Percentiles rank a stretch among this genome's conserved stretches.
phyloP scores from a whole-genome alignment of 2,329 filamentous ascomycete species.

The Thielaviopsis populi region DNA sequence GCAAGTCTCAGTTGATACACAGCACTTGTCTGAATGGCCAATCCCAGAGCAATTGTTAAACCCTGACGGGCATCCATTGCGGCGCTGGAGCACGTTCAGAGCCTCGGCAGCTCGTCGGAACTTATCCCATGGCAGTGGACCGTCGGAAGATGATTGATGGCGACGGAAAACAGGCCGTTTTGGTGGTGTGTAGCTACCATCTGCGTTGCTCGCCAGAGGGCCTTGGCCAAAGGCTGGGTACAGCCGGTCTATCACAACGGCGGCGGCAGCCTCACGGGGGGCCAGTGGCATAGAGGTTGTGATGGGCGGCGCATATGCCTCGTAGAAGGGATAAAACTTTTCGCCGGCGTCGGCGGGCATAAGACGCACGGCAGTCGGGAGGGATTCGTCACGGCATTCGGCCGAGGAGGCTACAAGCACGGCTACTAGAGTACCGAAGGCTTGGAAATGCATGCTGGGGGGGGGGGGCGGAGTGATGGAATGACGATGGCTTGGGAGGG shows the following conservation, averaged over 20 bases:
- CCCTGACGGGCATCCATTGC: constrained; percentile 52
- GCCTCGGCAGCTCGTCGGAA: constrained; percentile 32
- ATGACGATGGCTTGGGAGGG: neutral
- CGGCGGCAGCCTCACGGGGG: constrained; percentile 23
- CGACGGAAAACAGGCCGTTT: constrained; percentile 10
- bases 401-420: neutral
- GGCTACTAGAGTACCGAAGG: constrained; percentile 7
- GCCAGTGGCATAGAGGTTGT: constrained; percentile 20
- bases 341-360: constrained; percentile 55
- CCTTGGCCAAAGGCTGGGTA: constrained; percentile 3
- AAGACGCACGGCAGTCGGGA: constrained; percentile 52
- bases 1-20: constrained; percentile 49
- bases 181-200: constrained; percentile 28
- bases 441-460: constrained; percentile 25
- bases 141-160: constrained; percentile 6
- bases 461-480: neutral
- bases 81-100: constrained; percentile 35
- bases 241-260: constrained; percentile 22
- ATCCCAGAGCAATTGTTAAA: constrained; percentile 51
- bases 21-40: constrained; percentile 57
- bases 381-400: constrained; percentile 23
- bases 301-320: constrained; percentile 28
- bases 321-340: constrained; percentile 60
- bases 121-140: constrained; percentile 17
- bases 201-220: constrained; percentile 35